A percentile compares a stretch with the other conserved stretches of the same genome.
Evolutionary conservation across 2,329 filamentous ascomycete species (phyloP).

Genomic region (Ilyonectria mors-panacis): DNA sequence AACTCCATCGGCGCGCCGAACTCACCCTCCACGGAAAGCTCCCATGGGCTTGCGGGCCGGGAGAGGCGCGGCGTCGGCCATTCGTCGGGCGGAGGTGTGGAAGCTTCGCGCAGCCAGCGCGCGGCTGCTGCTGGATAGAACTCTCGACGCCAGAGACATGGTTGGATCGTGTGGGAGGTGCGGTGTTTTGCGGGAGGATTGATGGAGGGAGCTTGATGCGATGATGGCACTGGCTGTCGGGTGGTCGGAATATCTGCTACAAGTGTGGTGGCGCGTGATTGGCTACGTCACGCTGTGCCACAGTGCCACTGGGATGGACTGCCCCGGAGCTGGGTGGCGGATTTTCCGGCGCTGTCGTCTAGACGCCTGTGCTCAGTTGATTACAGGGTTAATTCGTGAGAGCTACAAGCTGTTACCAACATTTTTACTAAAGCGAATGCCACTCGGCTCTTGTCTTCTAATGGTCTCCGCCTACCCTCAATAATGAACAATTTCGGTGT

Average conservation of each 20-base stretch:
- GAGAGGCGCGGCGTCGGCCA: conserved; percentile 61
- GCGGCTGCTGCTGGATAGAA: conserved; percentile 59
- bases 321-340: conserved; percentile 35
- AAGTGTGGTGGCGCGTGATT: conserved; percentile 43
- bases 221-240: conserved; percentile 41
- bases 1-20: conserved; percentile 36
- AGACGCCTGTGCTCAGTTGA: not conserved
- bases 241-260: conserved; percentile 48
- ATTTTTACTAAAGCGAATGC: not conserved
- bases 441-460: conserved; percentile 1
- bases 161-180: conserved; percentile 38
- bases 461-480: conserved; percentile 22
- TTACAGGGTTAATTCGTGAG: not conserved
- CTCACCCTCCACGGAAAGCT: conserved; percentile 74
- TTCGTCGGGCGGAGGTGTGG: conserved; percentile 65
- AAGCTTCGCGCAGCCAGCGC: conserved; percentile 59
- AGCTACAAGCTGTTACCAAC: not conserved
- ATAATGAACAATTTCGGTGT: conserved; percentile 81
- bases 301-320: conserved; percentile 7
- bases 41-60: conserved; percentile 72
- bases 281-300: conserved; percentile 40
- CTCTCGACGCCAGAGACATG: conserved; percentile 62
- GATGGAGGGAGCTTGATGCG: conserved; percentile 35
- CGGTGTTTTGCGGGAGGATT: conserved; percentile 35
- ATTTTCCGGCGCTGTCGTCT: conserved; percentile 36